Evolutionary conservation across 2,329 filamentous ascomycete species (phyloP).

Genomic region (Botrytis paeoniae): DNA sequence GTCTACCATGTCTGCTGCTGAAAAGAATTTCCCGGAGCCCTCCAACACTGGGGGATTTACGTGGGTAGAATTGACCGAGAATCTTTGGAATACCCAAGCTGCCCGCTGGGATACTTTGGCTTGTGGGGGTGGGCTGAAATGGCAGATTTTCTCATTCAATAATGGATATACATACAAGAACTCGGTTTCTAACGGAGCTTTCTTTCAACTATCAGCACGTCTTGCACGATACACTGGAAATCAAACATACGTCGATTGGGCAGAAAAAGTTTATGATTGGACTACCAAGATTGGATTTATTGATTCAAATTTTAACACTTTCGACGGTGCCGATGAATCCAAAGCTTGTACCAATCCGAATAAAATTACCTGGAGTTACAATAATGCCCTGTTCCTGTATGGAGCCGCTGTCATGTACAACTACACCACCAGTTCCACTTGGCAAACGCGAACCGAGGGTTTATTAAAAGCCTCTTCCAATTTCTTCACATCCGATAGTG

Average conservation of each 20-base stretch:
- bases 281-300: constrained; percentile 55
- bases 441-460: constrained; percentile 51
- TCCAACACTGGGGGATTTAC: constrained; percentile 50
- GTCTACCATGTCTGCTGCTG: constrained; percentile 63
- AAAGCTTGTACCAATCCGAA: constrained; percentile 52
- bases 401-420: constrained; percentile 64
- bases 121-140: constrained; percentile 71
- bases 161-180: constrained; percentile 83
- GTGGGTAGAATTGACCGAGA: constrained; percentile 66
- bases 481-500: constrained; percentile 56
- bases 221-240: constrained; percentile 69
- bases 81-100: constrained; percentile 70
- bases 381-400: constrained; percentile 62
- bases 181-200: constrained; percentile 74
- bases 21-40: constrained; percentile 63
- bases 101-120: constrained; percentile 65
- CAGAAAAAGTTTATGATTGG: constrained; percentile 66
- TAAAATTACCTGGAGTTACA: constrained; percentile 61
- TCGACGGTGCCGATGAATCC: constrained; percentile 55
- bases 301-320: constrained; percentile 41
- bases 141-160: constrained; percentile 79
- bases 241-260: constrained; percentile 64
- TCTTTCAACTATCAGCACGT: constrained; percentile 77
- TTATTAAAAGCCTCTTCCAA: constrained; percentile 50
- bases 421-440: constrained; percentile 50